A percentile compares a stretch with the other conserved stretches of the same genome.
These are phyloP conservation scores for Blastobotrys serpentis DNA, from an alignment of 1,139 yeast species.

Conservation along the genomic window DNA sequence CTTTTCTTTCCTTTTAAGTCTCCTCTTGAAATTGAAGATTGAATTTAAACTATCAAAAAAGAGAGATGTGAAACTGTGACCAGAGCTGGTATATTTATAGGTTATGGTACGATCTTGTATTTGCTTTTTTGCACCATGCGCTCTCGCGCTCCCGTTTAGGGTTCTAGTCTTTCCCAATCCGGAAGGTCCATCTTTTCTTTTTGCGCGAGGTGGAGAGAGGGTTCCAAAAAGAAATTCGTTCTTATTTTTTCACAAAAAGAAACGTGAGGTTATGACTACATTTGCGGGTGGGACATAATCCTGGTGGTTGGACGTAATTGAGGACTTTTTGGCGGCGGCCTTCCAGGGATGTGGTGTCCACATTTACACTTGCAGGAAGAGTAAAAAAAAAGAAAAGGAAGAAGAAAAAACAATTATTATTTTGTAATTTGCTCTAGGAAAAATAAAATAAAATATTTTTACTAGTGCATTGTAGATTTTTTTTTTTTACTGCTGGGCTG, in stretches of 20 bases:
- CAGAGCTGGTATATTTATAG: slow-evolving; percentile 10
- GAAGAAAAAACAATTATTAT: too few species aligned
- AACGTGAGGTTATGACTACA: neutral
- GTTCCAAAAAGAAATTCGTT: neutral
- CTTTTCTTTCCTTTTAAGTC: too few species aligned
- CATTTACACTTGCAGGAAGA: too few species aligned
- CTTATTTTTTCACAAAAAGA: neutral
- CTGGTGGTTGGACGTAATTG: neutral
- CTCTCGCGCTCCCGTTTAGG: slow-evolving; percentile 10
- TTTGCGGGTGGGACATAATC: neutral
- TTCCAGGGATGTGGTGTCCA: too few species aligned
- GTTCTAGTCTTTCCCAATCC: slow-evolving; percentile 7
- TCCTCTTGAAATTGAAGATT: too few species aligned
- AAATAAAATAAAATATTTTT: too few species aligned
- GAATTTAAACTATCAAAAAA: neutral
- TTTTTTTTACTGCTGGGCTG: too few species aligned
- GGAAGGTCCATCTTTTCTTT: slow-evolving; percentile 1
- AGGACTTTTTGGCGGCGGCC: neutral
- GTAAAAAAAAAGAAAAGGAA: too few species aligned
- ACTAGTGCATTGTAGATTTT: too few species aligned
- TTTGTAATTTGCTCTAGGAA: too few species aligned
- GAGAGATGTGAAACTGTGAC: slow-evolving; percentile 5
- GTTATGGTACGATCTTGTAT: slow-evolving; percentile 4
- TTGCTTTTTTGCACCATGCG: too few species aligned
- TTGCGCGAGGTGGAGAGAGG: slow-evolving; percentile 7